Percentiles rank a stretch among this genome's conserved stretches.
These are phyloP conservation scores for Acacia acuminata DNA, from an alignment of 306 rosid genomes.

Conservation along the genomic window DNA sequence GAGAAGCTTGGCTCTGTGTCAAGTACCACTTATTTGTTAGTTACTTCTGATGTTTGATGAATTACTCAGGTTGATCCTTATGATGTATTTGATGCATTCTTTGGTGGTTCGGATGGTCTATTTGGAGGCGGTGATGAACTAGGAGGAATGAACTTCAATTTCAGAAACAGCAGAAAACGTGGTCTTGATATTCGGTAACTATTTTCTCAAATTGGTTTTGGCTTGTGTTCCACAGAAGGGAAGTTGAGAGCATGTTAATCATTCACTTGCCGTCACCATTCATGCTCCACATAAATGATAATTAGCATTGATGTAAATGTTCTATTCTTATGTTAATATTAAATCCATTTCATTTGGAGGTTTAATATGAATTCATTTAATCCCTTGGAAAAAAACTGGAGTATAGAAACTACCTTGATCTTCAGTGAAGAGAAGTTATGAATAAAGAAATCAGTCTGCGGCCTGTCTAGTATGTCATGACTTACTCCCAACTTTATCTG, in stretches of 20 bases:
- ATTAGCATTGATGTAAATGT: no score
- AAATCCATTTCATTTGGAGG: neutral
- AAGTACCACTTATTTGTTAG: conserved; percentile 12
- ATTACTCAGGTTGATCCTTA: conserved; percentile 76
- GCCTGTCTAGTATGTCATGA: neutral
- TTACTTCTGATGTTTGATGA: conserved; percentile 30
- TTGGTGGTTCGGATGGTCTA: conserved; percentile 70
- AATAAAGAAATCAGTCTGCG: neutral
- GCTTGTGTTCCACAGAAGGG: neutral
- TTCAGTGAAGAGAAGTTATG: neutral
- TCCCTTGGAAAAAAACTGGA: neutral
- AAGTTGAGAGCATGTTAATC: conserved; percentile 1
- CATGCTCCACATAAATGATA: neutral
- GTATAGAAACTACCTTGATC: neutral
- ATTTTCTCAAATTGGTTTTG: conserved; percentile 21
- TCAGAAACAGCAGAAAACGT: conserved; percentile 52
- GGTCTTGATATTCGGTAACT: conserved; percentile 69
- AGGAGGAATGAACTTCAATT: conserved; percentile 65
- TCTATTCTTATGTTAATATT: neutral
- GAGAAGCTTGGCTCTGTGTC: neutral
- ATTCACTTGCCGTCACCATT: conserved; percentile 2
- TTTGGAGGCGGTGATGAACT: conserved; percentile 63
- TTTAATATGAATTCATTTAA: neutral
- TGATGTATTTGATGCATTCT: conserved; percentile 71
- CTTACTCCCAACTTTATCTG: conserved; percentile 4